Percentiles rank a stretch among this genome's conserved stretches.
Evolutionary conservation across 164 flowering plant genomes (phyloP).

Genomic region (Annona cherimola): DNA sequence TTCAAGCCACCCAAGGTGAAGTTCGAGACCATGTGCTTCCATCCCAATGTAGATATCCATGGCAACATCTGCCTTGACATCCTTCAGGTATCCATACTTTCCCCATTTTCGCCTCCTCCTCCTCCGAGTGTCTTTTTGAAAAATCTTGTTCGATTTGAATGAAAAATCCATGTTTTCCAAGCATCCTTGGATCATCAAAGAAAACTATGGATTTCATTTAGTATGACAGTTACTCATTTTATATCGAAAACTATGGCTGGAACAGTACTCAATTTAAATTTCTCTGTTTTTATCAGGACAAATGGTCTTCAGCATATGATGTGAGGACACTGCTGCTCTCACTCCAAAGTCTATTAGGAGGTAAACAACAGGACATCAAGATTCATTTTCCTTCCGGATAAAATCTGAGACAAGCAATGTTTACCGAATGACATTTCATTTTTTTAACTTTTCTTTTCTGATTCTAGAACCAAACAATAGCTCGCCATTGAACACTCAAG

Average conservation of each 20-base stretch:
- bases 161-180: background rate
- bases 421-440: background rate
- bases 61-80: constrained; percentile 96
- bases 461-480: constrained; percentile 78
- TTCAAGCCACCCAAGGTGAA: constrained; percentile 92
- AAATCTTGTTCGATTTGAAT: background rate
- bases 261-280: background rate
- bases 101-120: background rate
- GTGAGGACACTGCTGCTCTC: constrained; percentile 81
- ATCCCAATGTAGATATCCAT: constrained; percentile 76
- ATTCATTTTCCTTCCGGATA: background rate
- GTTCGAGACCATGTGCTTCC: constrained; percentile 84
- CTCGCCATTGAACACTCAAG: constrained; percentile 85
- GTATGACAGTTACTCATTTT: too few species aligned
- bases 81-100: constrained; percentile 54
- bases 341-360: constrained; percentile 87
- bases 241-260: too few species aligned
- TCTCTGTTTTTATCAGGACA: constrained; percentile 44
- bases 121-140: background rate
- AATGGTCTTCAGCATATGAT: constrained; percentile 98
- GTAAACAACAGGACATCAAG: constrained; percentile 10
- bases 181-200: too few species aligned
- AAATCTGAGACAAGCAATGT: background rate
- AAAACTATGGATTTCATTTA: too few species aligned
- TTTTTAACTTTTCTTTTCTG: background rate